These are phyloP conservation scores for Scheffersomyces amazonensis DNA, from an alignment of 805 yeast genomes.

Conservation along the genomic window DNA sequence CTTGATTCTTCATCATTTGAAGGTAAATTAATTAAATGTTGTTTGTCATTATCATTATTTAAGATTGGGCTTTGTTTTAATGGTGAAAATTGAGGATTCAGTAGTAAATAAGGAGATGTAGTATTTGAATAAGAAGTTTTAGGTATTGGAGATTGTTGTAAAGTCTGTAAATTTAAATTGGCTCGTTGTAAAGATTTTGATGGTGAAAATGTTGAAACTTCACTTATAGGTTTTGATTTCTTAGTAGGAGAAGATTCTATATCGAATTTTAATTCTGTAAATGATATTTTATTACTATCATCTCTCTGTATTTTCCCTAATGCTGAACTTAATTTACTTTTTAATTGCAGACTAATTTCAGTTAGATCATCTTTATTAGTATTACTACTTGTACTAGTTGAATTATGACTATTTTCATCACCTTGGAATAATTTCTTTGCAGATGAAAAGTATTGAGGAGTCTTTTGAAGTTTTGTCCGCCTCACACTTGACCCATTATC, in stretches of 20 bases:
- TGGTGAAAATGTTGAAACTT: conserved; percentile 15
- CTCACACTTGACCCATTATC: conserved; percentile 18
- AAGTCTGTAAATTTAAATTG: conserved; percentile 35
- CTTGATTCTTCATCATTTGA: conserved; percentile 39
- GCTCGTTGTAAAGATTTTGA: conserved; percentile 22
- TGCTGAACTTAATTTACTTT: conserved; percentile 36
- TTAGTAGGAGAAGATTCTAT: conserved; percentile 24
- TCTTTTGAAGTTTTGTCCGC: conserved; percentile 27
- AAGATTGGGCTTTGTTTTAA: conserved; percentile 8
- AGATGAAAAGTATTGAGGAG: conserved; percentile 40
- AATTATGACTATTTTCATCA: conserved; percentile 15
- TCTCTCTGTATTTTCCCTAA: conserved; percentile 35
- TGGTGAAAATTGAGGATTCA: conserved; percentile 3
- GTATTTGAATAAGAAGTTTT: conserved; percentile 1
- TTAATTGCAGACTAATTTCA: conserved; percentile 38
- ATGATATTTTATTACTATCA: conserved; percentile 23
- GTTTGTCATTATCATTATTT: conserved; percentile 4
- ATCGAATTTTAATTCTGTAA: conserved; percentile 28
- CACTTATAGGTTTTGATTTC: conserved; percentile 9
- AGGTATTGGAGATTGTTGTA: conserved; percentile 32
- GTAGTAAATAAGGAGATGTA: conserved; percentile 2
- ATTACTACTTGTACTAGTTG: conserved; percentile 9
- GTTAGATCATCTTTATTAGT: conserved; percentile 29
- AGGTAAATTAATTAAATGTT: conserved; percentile 11
- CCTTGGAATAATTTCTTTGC: conserved; percentile 35